These are phyloP conservation scores for Ophiostoma piceae DNA, from an alignment of 2,329 filamentous ascomycete species.

Conservation along the genomic window DNA sequence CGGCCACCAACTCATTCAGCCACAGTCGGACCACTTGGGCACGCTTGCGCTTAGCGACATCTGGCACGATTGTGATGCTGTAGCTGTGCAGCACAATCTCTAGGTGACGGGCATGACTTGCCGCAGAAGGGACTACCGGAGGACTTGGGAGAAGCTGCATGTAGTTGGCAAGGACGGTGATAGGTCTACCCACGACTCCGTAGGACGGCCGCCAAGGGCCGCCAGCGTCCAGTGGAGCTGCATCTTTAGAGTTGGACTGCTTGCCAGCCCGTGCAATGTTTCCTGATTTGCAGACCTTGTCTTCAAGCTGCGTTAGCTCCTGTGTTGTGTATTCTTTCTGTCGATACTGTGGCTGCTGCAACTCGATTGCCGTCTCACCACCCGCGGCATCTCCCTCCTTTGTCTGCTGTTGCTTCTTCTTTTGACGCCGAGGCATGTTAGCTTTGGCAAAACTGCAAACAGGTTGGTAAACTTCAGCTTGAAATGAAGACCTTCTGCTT, in stretches of 20 bases:
- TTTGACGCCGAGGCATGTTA: background rate
- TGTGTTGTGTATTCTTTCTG: background rate
- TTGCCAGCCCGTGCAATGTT: background rate
- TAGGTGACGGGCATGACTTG: background rate
- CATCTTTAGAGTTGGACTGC: background rate
- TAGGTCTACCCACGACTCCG: background rate
- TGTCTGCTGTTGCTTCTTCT: background rate
- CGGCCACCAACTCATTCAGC: background rate
- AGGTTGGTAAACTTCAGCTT: background rate
- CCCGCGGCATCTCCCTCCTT: background rate
- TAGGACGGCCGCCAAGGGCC: constrained; percentile 6
- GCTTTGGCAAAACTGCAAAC: too few relatives aligned
- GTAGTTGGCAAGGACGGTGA: constrained; percentile 1
- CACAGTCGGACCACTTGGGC: background rate
- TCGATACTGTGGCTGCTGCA: background rate
- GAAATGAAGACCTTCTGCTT: background rate
- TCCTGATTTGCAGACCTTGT: background rate
- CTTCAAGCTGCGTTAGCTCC: background rate
- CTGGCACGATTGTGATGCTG: background rate
- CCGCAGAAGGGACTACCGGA: background rate
- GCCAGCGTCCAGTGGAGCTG: background rate
- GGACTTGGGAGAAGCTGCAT: background rate
- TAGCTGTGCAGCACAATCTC: background rate
- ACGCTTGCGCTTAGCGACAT: background rate
- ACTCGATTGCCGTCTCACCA: background rate